Evolutionary conservation across 768 basidiomycete genomes (phyloP).

Genomic region (Favolaschia claudopus): DNA sequence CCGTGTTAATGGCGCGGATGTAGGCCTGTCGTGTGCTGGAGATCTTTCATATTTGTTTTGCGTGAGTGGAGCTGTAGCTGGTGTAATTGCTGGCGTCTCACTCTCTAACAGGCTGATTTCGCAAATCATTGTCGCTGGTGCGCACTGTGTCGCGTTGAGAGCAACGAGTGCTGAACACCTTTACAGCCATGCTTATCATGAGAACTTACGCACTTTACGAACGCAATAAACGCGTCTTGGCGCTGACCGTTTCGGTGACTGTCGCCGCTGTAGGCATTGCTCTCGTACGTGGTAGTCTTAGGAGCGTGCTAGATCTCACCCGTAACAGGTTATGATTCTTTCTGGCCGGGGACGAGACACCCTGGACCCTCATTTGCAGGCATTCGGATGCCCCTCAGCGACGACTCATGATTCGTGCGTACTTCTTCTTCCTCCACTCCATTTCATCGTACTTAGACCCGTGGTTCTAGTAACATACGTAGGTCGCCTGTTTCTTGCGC

Average conservation of each 20-base stretch:
- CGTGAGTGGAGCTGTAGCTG: too few species aligned
- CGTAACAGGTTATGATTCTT: not conserved
- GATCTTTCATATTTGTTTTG: too few species aligned
- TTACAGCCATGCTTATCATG: conserved; percentile 19
- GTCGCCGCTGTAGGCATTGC: not conserved
- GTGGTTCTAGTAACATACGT: not conserved
- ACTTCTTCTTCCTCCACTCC: too few species aligned
- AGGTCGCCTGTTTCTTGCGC: not conserved
- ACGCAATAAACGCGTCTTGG: conserved; percentile 13
- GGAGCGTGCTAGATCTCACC: not conserved
- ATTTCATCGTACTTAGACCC: not conserved
- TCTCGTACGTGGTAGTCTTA: not conserved
- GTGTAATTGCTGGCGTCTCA: too few species aligned
- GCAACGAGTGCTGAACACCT: too few species aligned
- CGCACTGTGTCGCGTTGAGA: not conserved
- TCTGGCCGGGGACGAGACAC: not conserved
- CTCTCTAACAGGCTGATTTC: conserved; percentile 11
- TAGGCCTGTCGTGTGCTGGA: too few species aligned
- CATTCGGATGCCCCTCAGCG: conserved; percentile 8
- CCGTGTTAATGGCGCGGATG: too few species aligned
- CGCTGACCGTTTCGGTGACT: conserved; percentile 1
- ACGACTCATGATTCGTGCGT: not conserved
- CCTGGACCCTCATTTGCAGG: not conserved
- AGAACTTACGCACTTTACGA: conserved; percentile 24
- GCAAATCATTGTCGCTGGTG: conserved; percentile 14